These are phyloP conservation scores for Cystobasidiaceae sp. DNA, from an alignment of 1,284 basidiomycete genomes.

Conservation along the genomic window DNA sequence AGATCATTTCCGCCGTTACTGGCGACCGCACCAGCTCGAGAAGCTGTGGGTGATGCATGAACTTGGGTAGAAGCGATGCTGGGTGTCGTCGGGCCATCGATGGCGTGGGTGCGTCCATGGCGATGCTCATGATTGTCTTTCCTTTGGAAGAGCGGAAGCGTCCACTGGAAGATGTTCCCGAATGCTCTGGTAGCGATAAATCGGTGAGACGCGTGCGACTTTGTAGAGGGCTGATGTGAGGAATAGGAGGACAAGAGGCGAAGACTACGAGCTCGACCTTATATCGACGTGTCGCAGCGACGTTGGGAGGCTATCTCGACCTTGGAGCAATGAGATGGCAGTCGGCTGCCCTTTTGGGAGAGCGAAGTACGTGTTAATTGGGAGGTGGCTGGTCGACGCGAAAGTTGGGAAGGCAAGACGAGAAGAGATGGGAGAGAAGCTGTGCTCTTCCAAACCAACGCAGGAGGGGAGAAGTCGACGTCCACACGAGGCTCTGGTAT, in stretches of 20 bases:
- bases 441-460: too few species aligned
- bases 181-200: too few species aligned
- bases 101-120: conserved; percentile 27
- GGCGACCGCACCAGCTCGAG: conserved; percentile 68
- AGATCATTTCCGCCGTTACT: conserved; percentile 75
- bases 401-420: not conserved
- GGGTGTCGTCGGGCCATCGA: conserved; percentile 40
- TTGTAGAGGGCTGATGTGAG: not conserved
- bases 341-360: conserved; percentile 4
- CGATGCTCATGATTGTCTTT: conserved; percentile 12
- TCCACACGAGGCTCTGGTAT: not conserved
- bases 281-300: conserved; percentile 4
- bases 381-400: conserved; percentile 13
- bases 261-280: not conserved
- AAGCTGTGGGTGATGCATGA: conserved; percentile 65
- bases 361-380: conserved; percentile 10
- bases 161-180: too few species aligned
- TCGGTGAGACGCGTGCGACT: too few species aligned
- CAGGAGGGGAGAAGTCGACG: not conserved
- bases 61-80: conserved; percentile 42
- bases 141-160: not conserved
- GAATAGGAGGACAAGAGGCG: not conserved
- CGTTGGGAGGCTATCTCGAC: conserved; percentile 2
- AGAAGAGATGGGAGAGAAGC: conserved; percentile 23
- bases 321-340: conserved; percentile 12